A percentile compares a stretch with the other conserved stretches of the same genome.
Evolutionary conservation across 2,329 filamentous ascomycete species (phyloP).

Genomic region (Cytospora piceicola): DNA sequence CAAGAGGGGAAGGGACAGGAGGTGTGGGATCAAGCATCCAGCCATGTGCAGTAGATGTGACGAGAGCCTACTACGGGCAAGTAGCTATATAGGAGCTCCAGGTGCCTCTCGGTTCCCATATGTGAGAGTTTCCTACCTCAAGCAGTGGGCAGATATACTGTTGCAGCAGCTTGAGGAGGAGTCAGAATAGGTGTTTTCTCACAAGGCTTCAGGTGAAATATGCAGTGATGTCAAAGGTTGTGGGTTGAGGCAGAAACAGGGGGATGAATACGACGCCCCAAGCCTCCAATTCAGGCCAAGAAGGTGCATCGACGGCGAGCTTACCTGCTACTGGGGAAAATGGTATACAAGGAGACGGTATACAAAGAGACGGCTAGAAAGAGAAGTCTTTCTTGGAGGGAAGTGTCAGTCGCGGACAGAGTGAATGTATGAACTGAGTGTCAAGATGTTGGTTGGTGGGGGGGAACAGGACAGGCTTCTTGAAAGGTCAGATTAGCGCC

Average conservation of each 20-base stretch:
- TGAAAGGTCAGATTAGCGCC: neutral
- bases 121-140: neutral
- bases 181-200: neutral
- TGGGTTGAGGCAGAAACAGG: neutral
- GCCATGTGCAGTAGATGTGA: neutral
- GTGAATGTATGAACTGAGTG: neutral
- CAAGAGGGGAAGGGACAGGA: conserved; percentile 28
- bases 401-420: neutral
- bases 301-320: neutral
- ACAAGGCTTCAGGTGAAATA: neutral
- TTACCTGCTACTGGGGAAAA: neutral
- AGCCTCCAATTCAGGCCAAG: neutral
- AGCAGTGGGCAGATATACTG: neutral
- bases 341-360: neutral
- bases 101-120: neutral
- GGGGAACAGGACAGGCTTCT: neutral
- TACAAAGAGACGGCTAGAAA: neutral
- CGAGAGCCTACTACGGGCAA: neutral
- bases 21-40: conserved; percentile 10
- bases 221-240: neutral
- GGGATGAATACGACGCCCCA: neutral
- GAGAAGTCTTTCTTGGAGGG: neutral
- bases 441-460: neutral
- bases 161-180: neutral
- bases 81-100: neutral